phyloP scores from a whole-genome alignment of 176 grass and related monocot genomes.

The Poa pratensis region DNA sequence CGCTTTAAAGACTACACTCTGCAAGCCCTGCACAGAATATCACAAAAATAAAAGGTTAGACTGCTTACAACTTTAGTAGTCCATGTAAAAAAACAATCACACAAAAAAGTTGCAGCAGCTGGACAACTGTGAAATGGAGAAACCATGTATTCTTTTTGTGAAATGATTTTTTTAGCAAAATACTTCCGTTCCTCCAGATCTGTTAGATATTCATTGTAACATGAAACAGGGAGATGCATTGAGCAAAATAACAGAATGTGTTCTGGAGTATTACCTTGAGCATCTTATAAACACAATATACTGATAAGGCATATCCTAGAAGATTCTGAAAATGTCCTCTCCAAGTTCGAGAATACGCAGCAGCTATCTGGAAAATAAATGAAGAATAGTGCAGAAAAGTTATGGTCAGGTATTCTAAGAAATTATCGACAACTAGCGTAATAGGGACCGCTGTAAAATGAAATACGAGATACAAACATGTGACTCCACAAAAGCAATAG shows the following conservation, averaged over 20 bases:
- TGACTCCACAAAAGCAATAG: background rate
- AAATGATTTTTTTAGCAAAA: background rate
- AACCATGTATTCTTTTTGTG: background rate
- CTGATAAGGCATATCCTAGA: constrained; percentile 93
- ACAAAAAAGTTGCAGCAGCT: constrained; percentile 25
- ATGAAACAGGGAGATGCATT: constrained; percentile 19
- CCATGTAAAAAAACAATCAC: constrained; percentile 16
- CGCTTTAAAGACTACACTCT: constrained; percentile 99
- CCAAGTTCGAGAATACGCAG: constrained; percentile 92
- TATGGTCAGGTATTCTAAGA: constrained; percentile 5
- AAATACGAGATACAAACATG: background rate
- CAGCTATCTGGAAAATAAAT: constrained; percentile 69
- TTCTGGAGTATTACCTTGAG: constrained; percentile 69
- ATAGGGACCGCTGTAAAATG: constrained; percentile 10
- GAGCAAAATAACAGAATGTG: constrained; percentile 26
- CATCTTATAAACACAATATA: constrained; percentile 99
- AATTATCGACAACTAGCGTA: background rate
- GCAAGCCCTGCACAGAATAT: constrained; percentile 90
- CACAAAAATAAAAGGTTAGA: constrained; percentile 33
- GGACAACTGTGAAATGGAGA: background rate
- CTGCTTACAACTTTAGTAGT: background rate
- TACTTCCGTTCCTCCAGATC: background rate
- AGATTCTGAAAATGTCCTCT: constrained; percentile 99
- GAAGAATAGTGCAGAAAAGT: background rate
- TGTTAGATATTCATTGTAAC: background rate